These are phyloP conservation scores for Gloeopeniophorella convolvens DNA, from an alignment of 768 basidiomycete species.

Conservation along the genomic window DNA sequence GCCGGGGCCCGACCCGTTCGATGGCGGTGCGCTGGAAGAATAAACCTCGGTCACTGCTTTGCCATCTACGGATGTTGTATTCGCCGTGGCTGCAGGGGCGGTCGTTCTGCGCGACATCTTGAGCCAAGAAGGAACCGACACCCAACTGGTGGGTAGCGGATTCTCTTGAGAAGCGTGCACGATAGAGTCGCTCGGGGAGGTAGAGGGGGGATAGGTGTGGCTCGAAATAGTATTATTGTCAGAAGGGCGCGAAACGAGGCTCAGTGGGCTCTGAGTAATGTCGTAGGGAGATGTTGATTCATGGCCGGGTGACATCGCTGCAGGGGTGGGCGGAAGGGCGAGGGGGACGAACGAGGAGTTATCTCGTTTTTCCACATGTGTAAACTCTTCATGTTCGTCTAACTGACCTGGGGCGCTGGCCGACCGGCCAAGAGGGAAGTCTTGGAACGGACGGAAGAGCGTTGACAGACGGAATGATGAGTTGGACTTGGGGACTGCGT, in stretches of 20 bases:
- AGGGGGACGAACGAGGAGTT: constrained; percentile 44
- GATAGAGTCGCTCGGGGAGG: constrained; percentile 2
- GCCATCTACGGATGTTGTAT: constrained; percentile 1
- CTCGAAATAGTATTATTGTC: not conserved
- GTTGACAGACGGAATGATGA: constrained; percentile 60
- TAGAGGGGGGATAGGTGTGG: constrained; percentile 20
- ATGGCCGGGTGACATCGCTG: not conserved
- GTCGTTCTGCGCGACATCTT: constrained; percentile 14
- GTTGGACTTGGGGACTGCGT: constrained; percentile 22
- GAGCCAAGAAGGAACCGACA: constrained; percentile 21
- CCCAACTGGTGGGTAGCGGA: constrained; percentile 17
- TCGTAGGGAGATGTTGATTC: not conserved
- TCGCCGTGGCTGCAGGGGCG: not conserved
- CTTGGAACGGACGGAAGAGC: constrained; percentile 64
- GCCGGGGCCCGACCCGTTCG: constrained; percentile 21
- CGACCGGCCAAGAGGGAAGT: constrained; percentile 36
- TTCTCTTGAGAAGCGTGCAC: constrained; percentile 8
- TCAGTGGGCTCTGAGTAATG: not conserved
- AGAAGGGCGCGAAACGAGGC: constrained; percentile 1
- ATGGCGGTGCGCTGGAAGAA: constrained; percentile 33
- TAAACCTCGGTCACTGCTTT: constrained; percentile 19
- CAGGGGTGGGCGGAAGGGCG: constrained; percentile 3
- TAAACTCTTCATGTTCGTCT: constrained; percentile 55
- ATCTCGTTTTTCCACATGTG: constrained; percentile 54
- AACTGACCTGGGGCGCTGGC: constrained; percentile 29